Conservation (phyloP, 805 yeast genomes). For the Kuraishia ogatae region DNA sequence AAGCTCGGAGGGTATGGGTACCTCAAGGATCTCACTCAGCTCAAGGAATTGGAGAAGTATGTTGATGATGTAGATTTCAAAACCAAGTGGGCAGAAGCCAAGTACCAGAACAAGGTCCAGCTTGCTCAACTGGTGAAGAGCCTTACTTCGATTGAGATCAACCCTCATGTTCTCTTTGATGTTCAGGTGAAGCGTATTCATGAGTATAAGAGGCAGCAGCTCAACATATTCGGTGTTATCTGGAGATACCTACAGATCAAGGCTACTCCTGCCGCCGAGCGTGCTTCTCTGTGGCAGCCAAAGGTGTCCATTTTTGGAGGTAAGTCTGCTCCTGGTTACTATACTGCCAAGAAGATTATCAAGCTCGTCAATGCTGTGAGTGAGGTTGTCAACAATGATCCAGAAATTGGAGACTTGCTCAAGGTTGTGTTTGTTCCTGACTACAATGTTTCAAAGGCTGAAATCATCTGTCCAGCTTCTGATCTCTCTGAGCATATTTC, state of each 20-base stretch:
- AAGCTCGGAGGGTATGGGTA: slow-evolving; percentile 64
- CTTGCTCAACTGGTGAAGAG: slow-evolving; percentile 60
- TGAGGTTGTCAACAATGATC: slow-evolving; percentile 70
- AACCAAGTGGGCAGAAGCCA: slow-evolving; percentile 61
- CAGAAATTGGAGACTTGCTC: slow-evolving; percentile 63
- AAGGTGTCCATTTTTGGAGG: slow-evolving; percentile 86
- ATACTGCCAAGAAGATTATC: slow-evolving; percentile 87
- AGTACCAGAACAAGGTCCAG: slow-evolving; percentile 57
- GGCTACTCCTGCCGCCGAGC: slow-evolving; percentile 52
- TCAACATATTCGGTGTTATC: slow-evolving; percentile 85
- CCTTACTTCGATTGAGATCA: slow-evolving; percentile 53
- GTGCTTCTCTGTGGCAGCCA: slow-evolving; percentile 52
- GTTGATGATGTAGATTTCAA: slow-evolving; percentile 65
- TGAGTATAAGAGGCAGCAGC: slow-evolving; percentile 92
- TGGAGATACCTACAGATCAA: slow-evolving; percentile 75
- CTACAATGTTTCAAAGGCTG: slow-evolving; percentile 91
- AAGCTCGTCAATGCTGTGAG: slow-evolving; percentile 78
- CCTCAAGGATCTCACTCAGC: slow-evolving; percentile 55
- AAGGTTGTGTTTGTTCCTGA: slow-evolving; percentile 88
- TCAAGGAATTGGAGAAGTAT: slow-evolving; percentile 59
- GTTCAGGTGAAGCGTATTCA: slow-evolving; percentile 93
- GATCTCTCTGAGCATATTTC: slow-evolving; percentile 91
- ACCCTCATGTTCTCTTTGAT: slow-evolving; percentile 73
- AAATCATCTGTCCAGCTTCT: slow-evolving; percentile 81
- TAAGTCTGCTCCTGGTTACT: slow-evolving; percentile 96